phyloP scores from a whole-genome alignment of 2,329 filamentous ascomycete species.

The Aureobasidium sp. region DNA sequence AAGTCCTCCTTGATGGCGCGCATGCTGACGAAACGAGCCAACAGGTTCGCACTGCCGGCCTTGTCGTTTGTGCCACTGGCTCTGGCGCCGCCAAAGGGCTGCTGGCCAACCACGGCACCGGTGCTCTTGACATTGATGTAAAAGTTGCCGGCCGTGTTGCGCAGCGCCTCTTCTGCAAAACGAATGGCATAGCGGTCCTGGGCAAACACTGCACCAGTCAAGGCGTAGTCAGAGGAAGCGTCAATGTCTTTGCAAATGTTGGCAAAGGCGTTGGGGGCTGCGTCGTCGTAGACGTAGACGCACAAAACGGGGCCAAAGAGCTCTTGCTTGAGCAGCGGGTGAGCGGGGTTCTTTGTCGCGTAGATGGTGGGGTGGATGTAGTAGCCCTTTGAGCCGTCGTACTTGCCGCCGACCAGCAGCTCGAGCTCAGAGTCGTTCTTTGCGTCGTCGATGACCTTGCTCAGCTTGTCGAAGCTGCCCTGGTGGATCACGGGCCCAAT shows the following conservation, averaged over 20 bases:
- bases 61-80: conserved; percentile 54
- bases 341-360: conserved; percentile 62
- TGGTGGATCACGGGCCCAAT: conserved; percentile 82
- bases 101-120: conserved; percentile 38
- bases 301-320: conserved; percentile 75
- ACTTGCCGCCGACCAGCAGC: conserved; percentile 66
- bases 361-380: conserved; percentile 82
- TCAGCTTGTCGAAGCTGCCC: conserved; percentile 72
- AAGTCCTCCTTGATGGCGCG: conserved; percentile 53
- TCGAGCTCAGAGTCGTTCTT: conserved; percentile 67
- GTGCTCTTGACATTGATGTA: conserved; percentile 78
- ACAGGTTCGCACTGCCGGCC: conserved; percentile 46
- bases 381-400: conserved; percentile 73
- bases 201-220: conserved; percentile 72
- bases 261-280: conserved; percentile 46
- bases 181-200: conserved; percentile 59
- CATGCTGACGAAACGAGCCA: conserved; percentile 50
- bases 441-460: conserved; percentile 69
- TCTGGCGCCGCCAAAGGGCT: conserved; percentile 45
- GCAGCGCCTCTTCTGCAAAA: conserved; percentile 62
- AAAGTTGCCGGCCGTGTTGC: conserved; percentile 73
- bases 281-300: conserved; percentile 71
- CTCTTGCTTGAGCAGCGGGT: conserved; percentile 69
- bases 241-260: conserved; percentile 60
- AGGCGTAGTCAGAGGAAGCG: conserved; percentile 65